Evolutionary conservation across 2,329 filamentous ascomycete species (phyloP).

Genomic region (Mycogone perniciosa): DNA sequence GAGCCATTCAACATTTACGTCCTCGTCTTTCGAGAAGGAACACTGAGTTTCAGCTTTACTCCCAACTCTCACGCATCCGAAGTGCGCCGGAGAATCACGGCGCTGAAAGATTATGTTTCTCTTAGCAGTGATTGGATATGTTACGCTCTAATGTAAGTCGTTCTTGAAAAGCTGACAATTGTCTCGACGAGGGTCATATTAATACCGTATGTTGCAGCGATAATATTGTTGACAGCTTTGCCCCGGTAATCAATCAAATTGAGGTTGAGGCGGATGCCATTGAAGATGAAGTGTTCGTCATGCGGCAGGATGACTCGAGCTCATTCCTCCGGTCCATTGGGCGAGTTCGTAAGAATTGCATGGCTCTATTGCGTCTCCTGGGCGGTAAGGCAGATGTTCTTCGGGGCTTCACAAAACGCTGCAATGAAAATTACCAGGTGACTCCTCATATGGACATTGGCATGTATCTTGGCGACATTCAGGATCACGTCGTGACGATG

Average conservation of each 20-base stretch:
- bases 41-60: constrained; percentile 88
- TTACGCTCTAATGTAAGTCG: constrained; percentile 84
- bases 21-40: constrained; percentile 91
- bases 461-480: constrained; percentile 92
- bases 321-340: constrained; percentile 84
- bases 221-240: constrained; percentile 95
- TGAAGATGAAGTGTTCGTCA: constrained; percentile 91
- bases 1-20: constrained; percentile 96
- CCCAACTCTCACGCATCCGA: constrained; percentile 82
- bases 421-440: constrained; percentile 94
- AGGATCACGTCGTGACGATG: constrained; percentile 99
- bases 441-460: constrained; percentile 95
- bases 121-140: constrained; percentile 98
- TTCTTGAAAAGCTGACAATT: constrained; percentile 18
- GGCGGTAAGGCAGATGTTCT: constrained; percentile 98
- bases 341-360: constrained; percentile 86
- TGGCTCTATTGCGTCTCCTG: constrained; percentile 85
- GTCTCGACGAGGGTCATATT: too few species aligned
- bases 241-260: constrained; percentile 78
- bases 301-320: constrained; percentile 82
- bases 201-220: constrained; percentile 38
- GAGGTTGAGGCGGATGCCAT: constrained; percentile 87
- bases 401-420: constrained; percentile 94
- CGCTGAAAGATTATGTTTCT: constrained; percentile 89
- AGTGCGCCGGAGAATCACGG: constrained; percentile 85